Evolutionary conservation across 495 filamentous ascomycete genomes (phyloP), one percentile per base, ranked within the genome.

Genomic region (Daldinia concentrica): DNA sequence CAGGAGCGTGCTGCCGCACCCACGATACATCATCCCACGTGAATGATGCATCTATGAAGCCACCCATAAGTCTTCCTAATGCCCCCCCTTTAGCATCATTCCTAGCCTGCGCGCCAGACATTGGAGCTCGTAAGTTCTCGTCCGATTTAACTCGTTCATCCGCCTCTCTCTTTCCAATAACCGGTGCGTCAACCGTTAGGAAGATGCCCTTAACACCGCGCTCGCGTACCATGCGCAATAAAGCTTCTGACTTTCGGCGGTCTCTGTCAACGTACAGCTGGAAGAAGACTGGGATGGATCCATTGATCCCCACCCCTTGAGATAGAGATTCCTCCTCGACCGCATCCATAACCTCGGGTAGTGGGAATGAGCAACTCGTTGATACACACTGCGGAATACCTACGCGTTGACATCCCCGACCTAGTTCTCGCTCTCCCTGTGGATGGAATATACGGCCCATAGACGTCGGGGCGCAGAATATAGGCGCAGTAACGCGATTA

Each of bases 261-360:
- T 92, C 84, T 45, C 87, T 88, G 78, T 95, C 90, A 58, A 95
- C 92, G 72, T 97, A 97, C 39, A 97, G 80, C 72, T 95, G 93
- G 72, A 94, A 90, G 82, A 93, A 93, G 72, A 92, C 86, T 1
- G 82, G 80, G 14, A 79, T 27, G 1, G 45, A 7, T 37, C 15
- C 17, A 37, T 68, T 19, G 58, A 5, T 19, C 4, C 30, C 19
- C 8, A 4, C 45, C 19, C 45, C 45, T 4, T 50, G 24, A n/a
- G 34, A 17, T 2, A 50, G n/a, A 57, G 57, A 27, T n/a, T 62
- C 66, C 37, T 62, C 64, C 19, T 68, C 68, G 61, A 86, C 85
- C 14, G 84, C 77, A 17, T 77, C 75, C 30, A 85, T 77, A 19
- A 95, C 86, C 24, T 92, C 90, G 3, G 83, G 78, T 29, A 93